Conservation (phyloP, 441 rosid genomes). For the Populus hybrid region DNA sequence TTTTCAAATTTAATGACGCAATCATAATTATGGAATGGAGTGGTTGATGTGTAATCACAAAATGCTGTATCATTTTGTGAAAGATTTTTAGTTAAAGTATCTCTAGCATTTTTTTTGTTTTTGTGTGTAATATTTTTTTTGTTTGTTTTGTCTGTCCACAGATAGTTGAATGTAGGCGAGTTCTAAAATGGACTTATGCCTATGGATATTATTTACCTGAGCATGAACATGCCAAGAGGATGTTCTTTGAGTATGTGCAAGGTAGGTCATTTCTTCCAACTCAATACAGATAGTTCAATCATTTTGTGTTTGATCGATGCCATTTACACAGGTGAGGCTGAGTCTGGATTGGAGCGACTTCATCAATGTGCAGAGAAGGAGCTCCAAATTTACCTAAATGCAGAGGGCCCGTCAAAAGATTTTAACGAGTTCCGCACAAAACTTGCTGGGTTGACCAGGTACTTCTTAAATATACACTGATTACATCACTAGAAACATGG, state of each 20-base stretch:
- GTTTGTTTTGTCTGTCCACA: slow-evolving; percentile 26
- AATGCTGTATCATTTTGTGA: background rate
- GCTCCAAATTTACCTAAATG: slow-evolving; percentile 49
- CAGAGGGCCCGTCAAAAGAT: slow-evolving; percentile 59
- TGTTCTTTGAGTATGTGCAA: slow-evolving; percentile 90
- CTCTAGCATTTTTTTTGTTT: background rate
- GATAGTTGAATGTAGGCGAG: slow-evolving; percentile 93
- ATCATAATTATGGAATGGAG: background rate
- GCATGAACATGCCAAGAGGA: slow-evolving; percentile 68
- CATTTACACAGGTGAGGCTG: slow-evolving; percentile 74
- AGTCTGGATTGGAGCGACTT: slow-evolving; percentile 89
- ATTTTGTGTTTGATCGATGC: slow-evolving; percentile 3
- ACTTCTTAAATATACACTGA: background rate
- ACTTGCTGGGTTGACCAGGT: slow-evolving; percentile 90
- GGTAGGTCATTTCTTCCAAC: slow-evolving; percentile 36
- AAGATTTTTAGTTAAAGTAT: background rate
- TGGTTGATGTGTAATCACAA: background rate
- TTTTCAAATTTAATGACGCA: background rate
- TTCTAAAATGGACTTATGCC: slow-evolving; percentile 92
- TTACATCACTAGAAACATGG: background rate
- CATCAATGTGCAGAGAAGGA: slow-evolving; percentile 98
- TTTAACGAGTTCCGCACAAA: slow-evolving; percentile 87
- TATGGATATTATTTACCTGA: slow-evolving; percentile 91
- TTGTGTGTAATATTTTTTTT: background rate
- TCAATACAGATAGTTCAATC: background rate